Conservation (phyloP, 768 basidiomycete genomes). For the Dioszegia hungarica region DNA sequence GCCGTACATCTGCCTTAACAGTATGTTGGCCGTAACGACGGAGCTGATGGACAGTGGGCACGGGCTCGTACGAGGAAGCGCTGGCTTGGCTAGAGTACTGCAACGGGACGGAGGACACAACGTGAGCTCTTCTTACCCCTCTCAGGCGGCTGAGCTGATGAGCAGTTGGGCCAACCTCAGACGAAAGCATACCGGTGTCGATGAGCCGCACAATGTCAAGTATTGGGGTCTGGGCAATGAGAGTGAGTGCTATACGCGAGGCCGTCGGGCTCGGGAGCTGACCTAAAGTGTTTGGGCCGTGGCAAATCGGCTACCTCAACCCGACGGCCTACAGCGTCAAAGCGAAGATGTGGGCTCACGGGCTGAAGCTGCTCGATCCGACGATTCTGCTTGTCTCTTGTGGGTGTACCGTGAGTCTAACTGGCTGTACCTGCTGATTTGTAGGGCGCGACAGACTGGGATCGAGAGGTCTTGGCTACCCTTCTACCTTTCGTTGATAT, state of each 20-base stretch:
- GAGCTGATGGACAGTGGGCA: conserved; percentile 52
- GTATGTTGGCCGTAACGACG: conserved; percentile 16
- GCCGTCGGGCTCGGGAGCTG: not conserved
- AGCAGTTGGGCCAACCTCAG: conserved; percentile 59
- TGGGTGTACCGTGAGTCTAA: conserved; percentile 46
- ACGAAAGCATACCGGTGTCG: conserved; percentile 56
- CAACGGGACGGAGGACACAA: conserved; percentile 54
- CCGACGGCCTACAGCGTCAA: conserved; percentile 58
- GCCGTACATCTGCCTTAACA: conserved; percentile 61
- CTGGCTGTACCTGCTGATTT: not conserved
- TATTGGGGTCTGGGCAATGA: conserved; percentile 56
- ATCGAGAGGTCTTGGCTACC: not conserved
- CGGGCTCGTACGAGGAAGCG: conserved; percentile 60
- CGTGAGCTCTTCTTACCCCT: conserved; percentile 16
- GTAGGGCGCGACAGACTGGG: not conserved
- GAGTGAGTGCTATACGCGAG: conserved; percentile 44
- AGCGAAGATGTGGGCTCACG: conserved; percentile 62
- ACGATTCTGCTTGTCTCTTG: conserved; percentile 58
- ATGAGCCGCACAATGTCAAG: conserved; percentile 57
- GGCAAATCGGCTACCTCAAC: conserved; percentile 58
- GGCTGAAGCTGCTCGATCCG: conserved; percentile 58
- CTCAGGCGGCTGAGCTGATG: conserved; percentile 24
- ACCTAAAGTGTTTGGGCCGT: conserved; percentile 41
- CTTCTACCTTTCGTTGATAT: conserved; percentile 47
- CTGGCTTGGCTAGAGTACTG: conserved; percentile 62